Evolutionary conservation across 1,139 yeast species (phyloP).

Genomic region (Meyerozyma elateridarum): DNA sequence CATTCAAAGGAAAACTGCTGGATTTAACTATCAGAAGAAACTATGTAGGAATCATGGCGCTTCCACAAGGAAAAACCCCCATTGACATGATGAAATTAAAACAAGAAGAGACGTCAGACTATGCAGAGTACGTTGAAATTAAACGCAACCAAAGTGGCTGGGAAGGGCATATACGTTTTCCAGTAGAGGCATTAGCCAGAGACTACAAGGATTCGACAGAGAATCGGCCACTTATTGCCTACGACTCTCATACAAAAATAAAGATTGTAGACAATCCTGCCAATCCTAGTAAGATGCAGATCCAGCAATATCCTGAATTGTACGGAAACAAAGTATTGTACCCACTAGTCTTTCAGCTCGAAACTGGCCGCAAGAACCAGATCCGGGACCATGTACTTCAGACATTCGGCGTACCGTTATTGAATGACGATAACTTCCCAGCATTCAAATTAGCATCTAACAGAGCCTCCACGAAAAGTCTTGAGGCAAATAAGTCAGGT

Average conservation of each 20-base stretch:
- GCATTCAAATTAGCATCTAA: slow-evolving; percentile 13
- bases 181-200: slow-evolving; percentile 13
- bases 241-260: slow-evolving; percentile 1
- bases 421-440: slow-evolving; percentile 22
- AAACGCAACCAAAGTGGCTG: background rate
- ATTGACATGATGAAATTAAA: background rate
- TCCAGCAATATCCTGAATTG: slow-evolving; percentile 12
- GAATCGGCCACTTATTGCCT: background rate
- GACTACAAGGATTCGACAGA: slow-evolving; percentile 6
- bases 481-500: background rate
- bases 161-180: slow-evolving; percentile 14
- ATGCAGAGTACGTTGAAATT: too few relatives aligned
- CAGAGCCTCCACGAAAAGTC: background rate
- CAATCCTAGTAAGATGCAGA: background rate
- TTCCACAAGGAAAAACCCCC: background rate
- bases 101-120: background rate
- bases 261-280: background rate
- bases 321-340: slow-evolving; percentile 11
- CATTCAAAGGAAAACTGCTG: slow-evolving; percentile 8
- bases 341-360: slow-evolving; percentile 19
- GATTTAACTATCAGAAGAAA: slow-evolving; percentile 11
- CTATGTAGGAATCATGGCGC: slow-evolving; percentile 20
- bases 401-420: slow-evolving; percentile 17
- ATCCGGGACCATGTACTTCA: slow-evolving; percentile 22
- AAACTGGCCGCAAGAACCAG: slow-evolving; percentile 25